Base-by-base conservation (phyloP, 2,329 filamentous ascomycete species). In the Ophiocordyceps camponoti-leonardi region DNA sequence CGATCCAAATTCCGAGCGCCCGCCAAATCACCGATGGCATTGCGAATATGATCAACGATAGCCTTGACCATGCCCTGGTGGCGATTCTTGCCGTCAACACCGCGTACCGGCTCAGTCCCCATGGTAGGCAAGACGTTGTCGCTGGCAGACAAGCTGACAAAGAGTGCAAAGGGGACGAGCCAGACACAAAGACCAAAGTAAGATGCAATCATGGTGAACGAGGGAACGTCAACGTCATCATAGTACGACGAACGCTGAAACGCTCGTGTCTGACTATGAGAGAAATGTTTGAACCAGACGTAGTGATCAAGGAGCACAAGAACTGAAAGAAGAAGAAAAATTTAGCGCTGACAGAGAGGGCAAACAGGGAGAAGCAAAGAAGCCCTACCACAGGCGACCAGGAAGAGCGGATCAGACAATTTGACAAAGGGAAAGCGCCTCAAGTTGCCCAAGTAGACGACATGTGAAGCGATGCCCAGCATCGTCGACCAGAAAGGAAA, bases 121-220 rank as follows among this genome's bases (percentile, higher is more conserved):
- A 95, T 95, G 8, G 81, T 93, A 0, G 92, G 92, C 44, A 98
- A 67, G 4, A 96, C 86, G 58, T 96, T 96, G 58, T 98, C 92
- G 46, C 87, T 86, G 0, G 92, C 92, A 18, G 86, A 94, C 40
- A 98, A 65, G 56, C 85, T 94, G 44, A 98, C 90, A 58, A 98
- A 98, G 14, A 98, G 72, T 16, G 88, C 80, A 59, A 98, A 98
- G 0, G 92, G 92, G 1, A 96, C 85, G 1, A 98, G 72, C 92
- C 92, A 98, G 0, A 98, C 88, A 56, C 88, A 94, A 2, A 98
- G 69, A 0, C 92, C 92, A 58, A 98, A 98, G 64, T 92, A 98
- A 0, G 86, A 90, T 0, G 92, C 87, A 41, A 96, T 92, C 66
- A 96, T 86, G 18, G 86, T 88, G 61, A 98, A 98, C 35, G 76